Conservation (phyloP, 2,329 filamentous ascomycete species). For the Aspergillus brunneoviolaceus region DNA sequence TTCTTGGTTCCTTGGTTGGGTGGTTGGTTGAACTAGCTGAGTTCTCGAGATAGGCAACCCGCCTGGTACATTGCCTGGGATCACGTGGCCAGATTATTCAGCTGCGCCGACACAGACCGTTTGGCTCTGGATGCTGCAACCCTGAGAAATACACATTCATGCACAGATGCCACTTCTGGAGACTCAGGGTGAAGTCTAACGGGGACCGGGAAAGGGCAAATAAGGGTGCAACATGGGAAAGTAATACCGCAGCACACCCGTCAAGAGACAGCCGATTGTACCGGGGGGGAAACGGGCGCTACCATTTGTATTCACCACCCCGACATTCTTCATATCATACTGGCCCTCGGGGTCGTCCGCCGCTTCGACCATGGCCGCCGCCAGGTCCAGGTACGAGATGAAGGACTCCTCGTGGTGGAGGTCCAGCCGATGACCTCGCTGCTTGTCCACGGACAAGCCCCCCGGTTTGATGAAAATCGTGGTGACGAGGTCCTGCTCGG, state of each 20-base stretch:
- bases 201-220: neutral
- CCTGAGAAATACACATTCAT: too few species aligned
- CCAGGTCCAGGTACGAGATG: constrained; percentile 11
- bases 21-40: too few species aligned
- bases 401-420: constrained; percentile 6
- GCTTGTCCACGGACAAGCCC: constrained; percentile 5
- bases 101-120: too few species aligned
- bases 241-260: constrained; percentile 8
- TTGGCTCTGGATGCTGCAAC: too few species aligned
- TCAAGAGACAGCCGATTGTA: constrained; percentile 6
- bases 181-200: too few species aligned
- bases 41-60: too few species aligned
- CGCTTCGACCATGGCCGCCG: constrained; percentile 12
- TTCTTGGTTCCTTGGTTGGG: too few species aligned
- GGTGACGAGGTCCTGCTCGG: constrained; percentile 1
- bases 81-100: too few species aligned
- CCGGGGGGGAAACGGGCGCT: constrained; percentile 6
- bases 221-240: constrained; percentile 10
- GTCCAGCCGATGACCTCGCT: constrained; percentile 7
- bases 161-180: too few species aligned
- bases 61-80: too few species aligned
- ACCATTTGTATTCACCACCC: constrained; percentile 9
- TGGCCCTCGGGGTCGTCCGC: constrained; percentile 4
- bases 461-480: constrained; percentile 13
- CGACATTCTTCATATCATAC: constrained; percentile 11